A percentile compares a stretch with the other conserved stretches of the same genome.
These are phyloP conservation scores for Mesembryanthemum crystallinum DNA, from an alignment of 148 eudicot genomes.

Conservation along the genomic window DNA sequence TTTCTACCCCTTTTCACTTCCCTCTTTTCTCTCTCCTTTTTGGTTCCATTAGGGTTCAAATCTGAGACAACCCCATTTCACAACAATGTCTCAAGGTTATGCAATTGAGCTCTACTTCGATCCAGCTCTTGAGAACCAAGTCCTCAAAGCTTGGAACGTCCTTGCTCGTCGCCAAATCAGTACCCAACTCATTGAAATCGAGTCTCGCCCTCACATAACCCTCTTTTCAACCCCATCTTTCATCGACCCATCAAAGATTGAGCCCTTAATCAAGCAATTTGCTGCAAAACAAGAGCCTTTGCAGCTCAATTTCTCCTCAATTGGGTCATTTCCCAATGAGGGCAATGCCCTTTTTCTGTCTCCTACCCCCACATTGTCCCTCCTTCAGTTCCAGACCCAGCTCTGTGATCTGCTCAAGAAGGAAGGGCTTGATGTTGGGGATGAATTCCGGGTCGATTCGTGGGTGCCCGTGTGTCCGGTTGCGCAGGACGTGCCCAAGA, in stretches of 20 bases:
- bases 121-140: constrained; percentile 85
- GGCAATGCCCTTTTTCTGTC: constrained; percentile 62
- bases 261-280: constrained; percentile 51
- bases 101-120: constrained; percentile 90
- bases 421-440: constrained; percentile 69
- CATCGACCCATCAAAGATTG: constrained; percentile 58
- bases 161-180: constrained; percentile 84
- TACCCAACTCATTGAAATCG: constrained; percentile 86
- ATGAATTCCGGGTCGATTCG: constrained; percentile 58
- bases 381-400: constrained; percentile 78
- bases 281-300: constrained; percentile 71
- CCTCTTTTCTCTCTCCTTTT: too few species aligned
- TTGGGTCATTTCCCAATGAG: constrained; percentile 59
- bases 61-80: neutral
- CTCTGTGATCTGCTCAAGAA: constrained; percentile 68
- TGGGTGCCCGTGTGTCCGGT: constrained; percentile 80
- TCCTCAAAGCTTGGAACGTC: constrained; percentile 84
- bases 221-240: constrained; percentile 51
- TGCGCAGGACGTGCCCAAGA: constrained; percentile 69
- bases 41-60: neutral
- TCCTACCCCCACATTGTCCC: constrained; percentile 67
- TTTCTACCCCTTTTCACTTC: too few species aligned
- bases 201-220: constrained; percentile 87
- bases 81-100: constrained; percentile 68
- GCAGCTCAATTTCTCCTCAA: constrained; percentile 62